Percentiles rank a stretch among this genome's conserved stretches.
These are phyloP conservation scores for Orbilia brochopaga DNA, from an alignment of 2,329 filamentous ascomycete genomes.

Conservation along the genomic window DNA sequence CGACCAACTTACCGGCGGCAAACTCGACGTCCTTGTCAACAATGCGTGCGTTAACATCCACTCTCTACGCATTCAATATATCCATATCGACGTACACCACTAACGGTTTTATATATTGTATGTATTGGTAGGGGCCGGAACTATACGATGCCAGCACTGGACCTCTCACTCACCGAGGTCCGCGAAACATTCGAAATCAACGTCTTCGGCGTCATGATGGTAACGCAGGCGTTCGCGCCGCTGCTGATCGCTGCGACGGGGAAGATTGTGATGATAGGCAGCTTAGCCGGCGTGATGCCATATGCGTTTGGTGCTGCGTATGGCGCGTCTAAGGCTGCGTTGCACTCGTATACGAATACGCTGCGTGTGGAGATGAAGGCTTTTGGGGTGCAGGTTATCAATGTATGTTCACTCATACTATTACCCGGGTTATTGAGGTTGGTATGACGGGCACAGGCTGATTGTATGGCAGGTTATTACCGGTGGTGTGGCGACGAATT, in stretches of 20 bases:
- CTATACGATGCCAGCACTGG: conserved; percentile 56
- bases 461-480: conserved; percentile 50
- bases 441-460: not conserved
- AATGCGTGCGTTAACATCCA: conserved; percentile 62
- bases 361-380: conserved; percentile 59
- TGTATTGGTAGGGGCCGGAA: conserved; percentile 55
- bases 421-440: conserved; percentile 6
- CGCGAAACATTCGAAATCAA: conserved; percentile 58
- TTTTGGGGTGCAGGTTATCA: conserved; percentile 51
- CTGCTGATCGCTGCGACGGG: conserved; percentile 57
- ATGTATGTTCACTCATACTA: conserved; percentile 22
- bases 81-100: not conserved
- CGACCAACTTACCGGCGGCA: conserved; percentile 62
- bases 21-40: conserved; percentile 67
- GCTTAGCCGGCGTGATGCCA: conserved; percentile 56
- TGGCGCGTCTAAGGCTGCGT: conserved; percentile 60
- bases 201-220: conserved; percentile 58
- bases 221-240: conserved; percentile 59
- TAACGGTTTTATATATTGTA: not conserved
- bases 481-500: conserved; percentile 50
- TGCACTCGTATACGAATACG: conserved; percentile 58
- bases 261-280: conserved; percentile 60
- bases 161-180: conserved; percentile 53
- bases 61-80: not conserved
- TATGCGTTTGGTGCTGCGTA: conserved; percentile 59